These are phyloP conservation scores for Claviceps pusilla DNA, from an alignment of 2,329 filamentous ascomycete genomes.

Conservation along the genomic window DNA sequence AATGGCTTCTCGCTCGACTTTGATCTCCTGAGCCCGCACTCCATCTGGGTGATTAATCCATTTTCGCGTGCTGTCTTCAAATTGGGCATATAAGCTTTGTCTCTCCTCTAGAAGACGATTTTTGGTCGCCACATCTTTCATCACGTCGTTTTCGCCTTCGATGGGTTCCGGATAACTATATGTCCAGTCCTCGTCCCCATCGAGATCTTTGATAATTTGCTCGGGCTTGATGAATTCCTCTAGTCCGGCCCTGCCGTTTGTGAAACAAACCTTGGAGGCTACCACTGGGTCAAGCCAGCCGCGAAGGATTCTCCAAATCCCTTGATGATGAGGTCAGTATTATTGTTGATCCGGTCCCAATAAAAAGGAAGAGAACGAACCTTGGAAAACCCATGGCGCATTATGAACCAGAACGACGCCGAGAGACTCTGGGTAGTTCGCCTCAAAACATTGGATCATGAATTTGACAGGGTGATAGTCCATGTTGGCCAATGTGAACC, in stretches of 20 bases:
- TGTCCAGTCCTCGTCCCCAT: conserved; percentile 70
- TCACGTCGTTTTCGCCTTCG: conserved; percentile 58
- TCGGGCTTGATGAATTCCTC: conserved; percentile 56
- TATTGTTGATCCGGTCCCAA: neutral
- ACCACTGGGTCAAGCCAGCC: conserved; percentile 97
- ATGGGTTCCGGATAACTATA: conserved; percentile 71
- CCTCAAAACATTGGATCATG: conserved; percentile 99
- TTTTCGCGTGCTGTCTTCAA: conserved; percentile 56
- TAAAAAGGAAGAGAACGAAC: conserved; percentile 27
- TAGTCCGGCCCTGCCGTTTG: conserved; percentile 65
- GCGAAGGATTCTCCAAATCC: conserved; percentile 90
- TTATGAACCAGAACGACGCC: conserved; percentile 88
- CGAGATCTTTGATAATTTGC: conserved; percentile 68
- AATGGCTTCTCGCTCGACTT: conserved; percentile 43
- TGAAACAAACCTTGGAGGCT: conserved; percentile 85
- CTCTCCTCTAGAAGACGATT: conserved; percentile 51
- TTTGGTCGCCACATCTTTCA: conserved; percentile 50
- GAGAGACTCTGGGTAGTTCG: conserved; percentile 89
- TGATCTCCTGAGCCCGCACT: conserved; percentile 30
- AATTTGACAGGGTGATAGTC: conserved; percentile 96
- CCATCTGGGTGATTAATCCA: conserved; percentile 48
- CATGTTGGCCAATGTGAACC: conserved; percentile 92
- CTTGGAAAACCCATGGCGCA: conserved; percentile 92
- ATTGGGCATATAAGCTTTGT: conserved; percentile 51
- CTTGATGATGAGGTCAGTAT: conserved; percentile 23